These are phyloP conservation scores for Monosporascus sp. DNA, from an alignment of 2,329 filamentous ascomycete genomes.

Conservation along the genomic window DNA sequence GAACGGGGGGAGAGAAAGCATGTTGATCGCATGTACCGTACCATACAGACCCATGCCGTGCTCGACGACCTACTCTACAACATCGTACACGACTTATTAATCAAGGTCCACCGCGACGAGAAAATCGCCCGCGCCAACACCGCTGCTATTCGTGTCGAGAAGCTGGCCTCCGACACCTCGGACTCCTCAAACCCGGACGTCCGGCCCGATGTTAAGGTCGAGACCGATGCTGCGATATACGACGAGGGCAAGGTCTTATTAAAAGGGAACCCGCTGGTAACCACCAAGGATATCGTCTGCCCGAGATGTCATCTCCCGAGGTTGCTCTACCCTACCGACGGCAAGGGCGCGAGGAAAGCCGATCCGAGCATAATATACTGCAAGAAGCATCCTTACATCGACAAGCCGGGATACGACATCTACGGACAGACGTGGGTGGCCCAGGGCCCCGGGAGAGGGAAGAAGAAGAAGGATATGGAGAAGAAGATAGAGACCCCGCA, in stretches of 20 bases:
- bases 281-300: constrained; percentile 66
- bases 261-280: constrained; percentile 68
- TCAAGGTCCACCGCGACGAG: constrained; percentile 72
- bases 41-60: constrained; percentile 53
- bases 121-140: constrained; percentile 66
- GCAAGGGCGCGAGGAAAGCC: constrained; percentile 59
- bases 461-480: constrained; percentile 75
- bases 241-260: constrained; percentile 64
- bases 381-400: constrained; percentile 72
- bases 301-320: constrained; percentile 69
- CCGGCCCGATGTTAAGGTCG: constrained; percentile 51
- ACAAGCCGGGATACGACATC: constrained; percentile 71
- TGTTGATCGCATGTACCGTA: constrained; percentile 1
- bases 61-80: constrained; percentile 73
- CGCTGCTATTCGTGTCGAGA: constrained; percentile 60
- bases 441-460: constrained; percentile 63
- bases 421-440: constrained; percentile 78
- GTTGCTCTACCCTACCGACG: constrained; percentile 66
- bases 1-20: constrained; percentile 1
- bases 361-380: constrained; percentile 69
- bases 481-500: constrained; percentile 45
- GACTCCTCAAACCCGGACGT: constrained; percentile 49
- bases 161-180: constrained; percentile 51
- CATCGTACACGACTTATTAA: constrained; percentile 67
- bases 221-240: constrained; percentile 65